These are phyloP conservation scores for Phytophthora sp. DNA, from an alignment of 352 stramenopile genomes.

Conservation along the genomic window DNA sequence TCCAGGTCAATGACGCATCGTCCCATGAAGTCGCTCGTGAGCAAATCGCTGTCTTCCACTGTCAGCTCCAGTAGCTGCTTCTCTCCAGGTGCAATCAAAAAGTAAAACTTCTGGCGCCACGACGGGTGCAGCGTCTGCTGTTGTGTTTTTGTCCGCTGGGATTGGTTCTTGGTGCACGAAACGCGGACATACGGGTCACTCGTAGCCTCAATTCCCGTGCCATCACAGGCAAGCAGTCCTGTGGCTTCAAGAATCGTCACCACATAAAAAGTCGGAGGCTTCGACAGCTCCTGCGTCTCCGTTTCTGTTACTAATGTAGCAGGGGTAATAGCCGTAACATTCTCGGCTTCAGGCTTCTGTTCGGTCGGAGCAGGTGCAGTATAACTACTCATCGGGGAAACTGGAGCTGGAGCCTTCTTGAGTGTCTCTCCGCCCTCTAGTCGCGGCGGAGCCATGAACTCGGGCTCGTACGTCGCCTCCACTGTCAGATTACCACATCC, in stretches of 20 bases:
- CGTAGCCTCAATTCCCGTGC: conserved; percentile 56
- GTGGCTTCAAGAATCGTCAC: conserved; percentile 71
- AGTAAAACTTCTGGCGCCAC: conserved; percentile 81
- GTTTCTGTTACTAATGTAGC: background rate
- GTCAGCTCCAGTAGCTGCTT: conserved; percentile 62
- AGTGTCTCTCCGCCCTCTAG: conserved; percentile 10
- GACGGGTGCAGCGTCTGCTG: conserved; percentile 70
- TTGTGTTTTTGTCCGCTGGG: conserved; percentile 64
- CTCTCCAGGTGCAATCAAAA: conserved; percentile 43
- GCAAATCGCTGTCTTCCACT: conserved; percentile 71
- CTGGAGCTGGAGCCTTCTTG: conserved; percentile 8
- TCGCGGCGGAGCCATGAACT: conserved; percentile 32
- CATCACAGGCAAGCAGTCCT: conserved; percentile 60
- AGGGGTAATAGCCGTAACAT: background rate
- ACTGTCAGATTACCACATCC: conserved; percentile 46
- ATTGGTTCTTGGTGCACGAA: conserved; percentile 57
- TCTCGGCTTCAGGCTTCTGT: conserved; percentile 17
- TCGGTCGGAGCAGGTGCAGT: background rate
- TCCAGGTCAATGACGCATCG: conserved; percentile 71
- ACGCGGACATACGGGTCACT: conserved; percentile 78
- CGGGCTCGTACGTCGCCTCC: conserved; percentile 55
- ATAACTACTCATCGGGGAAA: conserved; percentile 4
- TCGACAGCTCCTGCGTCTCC: background rate
- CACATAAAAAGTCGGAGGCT: conserved; percentile 62
- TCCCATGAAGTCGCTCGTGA: conserved; percentile 80